phyloP scores from a whole-genome alignment of 768 basidiomycete species.

The Pleurotus giganteus region DNA sequence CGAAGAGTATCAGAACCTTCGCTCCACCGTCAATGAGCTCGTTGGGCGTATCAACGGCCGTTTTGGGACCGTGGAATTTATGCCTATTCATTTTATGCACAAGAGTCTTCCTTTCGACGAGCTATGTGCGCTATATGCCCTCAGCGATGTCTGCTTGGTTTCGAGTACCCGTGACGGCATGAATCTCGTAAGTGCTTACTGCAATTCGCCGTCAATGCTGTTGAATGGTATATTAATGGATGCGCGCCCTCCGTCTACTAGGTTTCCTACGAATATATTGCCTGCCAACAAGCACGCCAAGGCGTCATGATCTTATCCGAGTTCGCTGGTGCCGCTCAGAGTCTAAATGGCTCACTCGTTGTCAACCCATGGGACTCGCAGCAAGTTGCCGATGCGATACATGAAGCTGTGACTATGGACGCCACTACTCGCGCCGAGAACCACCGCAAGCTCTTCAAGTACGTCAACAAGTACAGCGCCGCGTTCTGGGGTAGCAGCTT shows the following conservation, averaged over 20 bases:
- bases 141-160: constrained; percentile 95
- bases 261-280: constrained; percentile 99
- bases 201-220: neutral
- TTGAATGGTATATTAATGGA: neutral
- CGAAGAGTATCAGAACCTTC: constrained; percentile 97
- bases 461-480: constrained; percentile 92
- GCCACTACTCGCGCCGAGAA: constrained; percentile 83
- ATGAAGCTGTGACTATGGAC: constrained; percentile 91
- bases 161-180: constrained; percentile 96
- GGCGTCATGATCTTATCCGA: constrained; percentile 98
- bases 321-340: constrained; percentile 97
- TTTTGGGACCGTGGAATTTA: constrained; percentile 98
- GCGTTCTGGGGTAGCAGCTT: constrained; percentile 92
- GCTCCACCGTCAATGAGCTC: constrained; percentile 94
- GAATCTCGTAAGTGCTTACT: constrained; percentile 78
- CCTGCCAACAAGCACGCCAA: constrained; percentile 88
- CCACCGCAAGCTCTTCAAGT: constrained; percentile 94
- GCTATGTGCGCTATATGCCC: constrained; percentile 94
- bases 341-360: constrained; percentile 91
- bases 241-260: constrained; percentile 30
- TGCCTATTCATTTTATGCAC: constrained; percentile 99
- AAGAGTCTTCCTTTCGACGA: constrained; percentile 92
- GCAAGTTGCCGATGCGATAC: constrained; percentile 95
- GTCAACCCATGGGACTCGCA: constrained; percentile 99
- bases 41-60: constrained; percentile 98